A percentile compares a stretch with the other conserved stretches of the same genome.
Conservation (phyloP, 225 moss, liverwort and hornwort species). For the Physcomitrellopsis africana region DNA sequence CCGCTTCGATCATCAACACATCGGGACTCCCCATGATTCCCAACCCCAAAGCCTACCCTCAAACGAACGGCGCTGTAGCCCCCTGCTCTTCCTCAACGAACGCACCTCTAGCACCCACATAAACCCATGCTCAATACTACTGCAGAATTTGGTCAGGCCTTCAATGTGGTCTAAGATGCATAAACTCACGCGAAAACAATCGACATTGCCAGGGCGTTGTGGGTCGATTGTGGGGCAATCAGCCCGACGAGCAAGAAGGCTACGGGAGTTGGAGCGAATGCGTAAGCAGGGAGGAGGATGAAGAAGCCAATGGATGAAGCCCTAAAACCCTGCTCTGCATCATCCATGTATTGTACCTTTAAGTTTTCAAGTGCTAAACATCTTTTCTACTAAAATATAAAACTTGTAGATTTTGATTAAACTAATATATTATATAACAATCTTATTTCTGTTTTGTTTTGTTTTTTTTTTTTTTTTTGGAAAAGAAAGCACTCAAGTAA, state of each 20-base stretch:
- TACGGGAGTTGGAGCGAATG: no score
- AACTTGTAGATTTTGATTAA: no score
- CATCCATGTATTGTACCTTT: no score
- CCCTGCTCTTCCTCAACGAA: not conserved
- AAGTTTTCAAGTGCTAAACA: no score
- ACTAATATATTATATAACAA: no score
- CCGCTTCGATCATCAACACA: conserved; percentile 78
- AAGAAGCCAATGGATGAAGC: no score
- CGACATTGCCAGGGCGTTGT: not conserved
- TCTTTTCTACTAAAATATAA: no score
- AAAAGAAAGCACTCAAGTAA: no score
- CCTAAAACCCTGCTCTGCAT: no score
- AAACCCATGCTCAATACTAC: conserved; percentile 14
- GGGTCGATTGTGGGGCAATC: not conserved
- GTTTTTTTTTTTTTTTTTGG: no score
- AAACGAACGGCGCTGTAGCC: not conserved
- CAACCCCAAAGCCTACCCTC: not conserved
- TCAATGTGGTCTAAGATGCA: not conserved
- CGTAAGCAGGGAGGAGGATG: no score
- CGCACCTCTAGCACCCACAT: conserved; percentile 18
- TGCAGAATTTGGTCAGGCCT: not conserved
- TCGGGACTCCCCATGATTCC: conserved; percentile 71
- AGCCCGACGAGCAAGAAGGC: not conserved
- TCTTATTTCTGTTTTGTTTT: no score
- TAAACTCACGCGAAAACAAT: not conserved